Evolutionary conservation across 208 protist species (phyloP), one percentile per base, ranked within the genome.

Genomic region (Leishmania turanica): DNA sequence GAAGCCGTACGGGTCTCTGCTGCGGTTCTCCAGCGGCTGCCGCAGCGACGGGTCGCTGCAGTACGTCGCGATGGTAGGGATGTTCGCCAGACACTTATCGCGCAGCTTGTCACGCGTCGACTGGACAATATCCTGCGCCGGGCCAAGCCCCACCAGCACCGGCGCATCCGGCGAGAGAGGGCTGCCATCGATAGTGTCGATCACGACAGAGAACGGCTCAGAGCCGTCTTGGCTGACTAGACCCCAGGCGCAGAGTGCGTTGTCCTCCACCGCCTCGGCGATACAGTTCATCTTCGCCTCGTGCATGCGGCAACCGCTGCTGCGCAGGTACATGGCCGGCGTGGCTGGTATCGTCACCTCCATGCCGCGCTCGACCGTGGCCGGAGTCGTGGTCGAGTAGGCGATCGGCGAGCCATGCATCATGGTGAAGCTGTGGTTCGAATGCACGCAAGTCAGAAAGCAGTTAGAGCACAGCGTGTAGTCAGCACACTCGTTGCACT

Each of bases 401-500:
- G 85, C 85, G 21, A 95, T 87, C 37, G 89, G 82, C 34, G 83
- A 75, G 42, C 87, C 83, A 54, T 91, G 90, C 91, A 98, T 96
- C 78, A 93, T 72, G 17, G 95, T 96, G 82, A 98, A 98, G 47
- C 89, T 87, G 89, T 98, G 95, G 82, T 95, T 88, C 11, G 92
- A 91, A 87, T 98, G 95, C 19, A 91, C 86, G 73, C 89, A 97
- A 31, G 89, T 82, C 42, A 77, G 68, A 84, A 96, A 98, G 86
- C 95, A 98, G 56, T 77, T 86, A 65, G 84, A 84, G 83, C 95
- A 98, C 37, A 98, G 87, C 65, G 89, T 87, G 85, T 97, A 98
- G 87, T 98, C 92, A 21, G 87, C 92, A 77, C 95, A 98, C 80
- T 96, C 92, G 79, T 97, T 97, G 85, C 95, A 98, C 86, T 95